Evolutionary conservation across 148 eudicot genomes (phyloP), one percentile per base, ranked within the genome.

Genomic region (Vaccinium myrtillus): DNA sequence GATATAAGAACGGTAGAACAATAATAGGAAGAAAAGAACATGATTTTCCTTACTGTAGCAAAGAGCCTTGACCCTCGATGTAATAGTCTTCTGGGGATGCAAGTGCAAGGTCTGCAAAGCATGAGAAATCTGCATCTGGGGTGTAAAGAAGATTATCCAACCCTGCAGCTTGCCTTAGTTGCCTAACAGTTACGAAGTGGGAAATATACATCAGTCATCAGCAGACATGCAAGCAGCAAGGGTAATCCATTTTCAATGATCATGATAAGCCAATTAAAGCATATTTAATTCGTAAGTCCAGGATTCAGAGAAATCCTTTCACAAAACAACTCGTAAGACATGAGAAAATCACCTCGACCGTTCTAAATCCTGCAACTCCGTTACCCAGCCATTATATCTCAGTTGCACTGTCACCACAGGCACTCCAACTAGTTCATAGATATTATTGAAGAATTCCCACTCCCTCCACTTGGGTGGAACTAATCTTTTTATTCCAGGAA

Each of bases 401-500:
- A 97, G 98, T 89, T 97, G 99, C 83, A 97, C 99, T 32, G 99
- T 97, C 53, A 95, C 98, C 88, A 97, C 98, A 65, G 99, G 99
- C 75, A 95, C 99, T 63, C 99, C 99, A 53, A 91, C 95, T 83
- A 97, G 90, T 81, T 95, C 89, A 88, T 97, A 97, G 86, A 97
- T 93, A 88, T 97, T 95, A 59, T 93, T 92, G 81, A 97, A 97
- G 85, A 94, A 90, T 48, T 94, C 91, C 89, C 79, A 90, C 65
- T 93, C 89, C 91, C 90, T 94, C 99, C 99, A 97, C 80, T 88
- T 87, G 30, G 90, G 75, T 36, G 99, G 99, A 88, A 97, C 80
- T 89, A 97, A 88, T 89, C 94, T 93, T 90, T 97, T 95, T 80
- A 97, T 97, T 83, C 99, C 99, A 85, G 99, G 99, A 81, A 97